These are phyloP conservation scores for Fraxinus floribunda DNA, from an alignment of 305 asterid species.

Conservation along the genomic window DNA sequence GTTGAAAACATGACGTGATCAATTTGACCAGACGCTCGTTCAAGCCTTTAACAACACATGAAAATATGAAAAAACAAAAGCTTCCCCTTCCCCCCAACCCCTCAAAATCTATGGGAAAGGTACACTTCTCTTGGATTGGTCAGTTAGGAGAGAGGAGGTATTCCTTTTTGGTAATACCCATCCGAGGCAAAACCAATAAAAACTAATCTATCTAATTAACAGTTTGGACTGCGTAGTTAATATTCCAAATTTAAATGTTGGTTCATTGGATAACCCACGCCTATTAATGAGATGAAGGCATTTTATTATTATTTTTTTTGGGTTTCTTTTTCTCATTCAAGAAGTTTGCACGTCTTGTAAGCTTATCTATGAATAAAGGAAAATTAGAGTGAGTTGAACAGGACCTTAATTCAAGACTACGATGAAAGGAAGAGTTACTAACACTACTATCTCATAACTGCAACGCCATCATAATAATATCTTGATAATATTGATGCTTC, in stretches of 20 bases:
- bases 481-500: background rate
- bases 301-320: background rate
- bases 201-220: background rate
- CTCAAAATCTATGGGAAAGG: background rate
- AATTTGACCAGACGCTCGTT: background rate
- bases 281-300: background rate
- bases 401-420: background rate
- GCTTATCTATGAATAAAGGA: background rate
- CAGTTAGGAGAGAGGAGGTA: background rate
- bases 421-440: background rate
- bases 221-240: background rate
- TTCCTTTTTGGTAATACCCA: background rate
- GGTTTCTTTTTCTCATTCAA: background rate
- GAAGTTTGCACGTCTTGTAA: background rate
- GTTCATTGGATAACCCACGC: background rate
- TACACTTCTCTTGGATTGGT: background rate
- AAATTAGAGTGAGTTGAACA: background rate
- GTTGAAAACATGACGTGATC: background rate
- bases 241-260: background rate
- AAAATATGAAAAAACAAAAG: background rate
- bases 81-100: background rate
- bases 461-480: background rate
- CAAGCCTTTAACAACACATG: background rate
- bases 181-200: background rate
- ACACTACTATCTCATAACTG: background rate